A percentile compares a stretch with the other conserved stretches of the same genome.
phyloP scores from a whole-genome alignment of 164 flowering plant genomes.

The Piper longum region DNA sequence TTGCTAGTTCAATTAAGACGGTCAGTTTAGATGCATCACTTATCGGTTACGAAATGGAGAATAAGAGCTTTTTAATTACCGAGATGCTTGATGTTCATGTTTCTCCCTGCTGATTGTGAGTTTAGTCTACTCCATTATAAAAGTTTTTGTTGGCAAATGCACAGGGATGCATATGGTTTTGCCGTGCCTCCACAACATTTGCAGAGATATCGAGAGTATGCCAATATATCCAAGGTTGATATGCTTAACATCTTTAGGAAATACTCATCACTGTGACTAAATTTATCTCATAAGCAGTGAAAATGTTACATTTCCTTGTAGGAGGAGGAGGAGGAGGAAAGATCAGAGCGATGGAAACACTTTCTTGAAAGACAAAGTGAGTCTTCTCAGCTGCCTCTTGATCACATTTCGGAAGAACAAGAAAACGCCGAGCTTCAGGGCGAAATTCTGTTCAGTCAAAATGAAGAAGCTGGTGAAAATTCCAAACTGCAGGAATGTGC shows the following conservation, averaged over 20 bases:
- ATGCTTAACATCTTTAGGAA: neutral
- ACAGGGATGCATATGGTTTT: constrained; percentile 93
- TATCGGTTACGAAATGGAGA: too few relatives aligned
- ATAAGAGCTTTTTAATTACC: too few relatives aligned
- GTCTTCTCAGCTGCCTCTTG: constrained; percentile 28
- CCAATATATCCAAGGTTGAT: constrained; percentile 43
- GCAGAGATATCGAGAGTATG: constrained; percentile 66
- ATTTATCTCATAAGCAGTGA: too few relatives aligned
- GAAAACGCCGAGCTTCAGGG: constrained; percentile 11
- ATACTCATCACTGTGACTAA: neutral
- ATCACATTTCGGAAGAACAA: constrained; percentile 17
- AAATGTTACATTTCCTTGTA: constrained; percentile 6
- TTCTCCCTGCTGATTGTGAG: neutral
- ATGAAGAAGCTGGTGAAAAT: neutral
- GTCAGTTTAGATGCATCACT: too few relatives aligned
- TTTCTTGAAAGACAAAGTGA: constrained; percentile 58
- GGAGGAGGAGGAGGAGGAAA: constrained; percentile 99
- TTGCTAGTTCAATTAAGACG: too few relatives aligned
- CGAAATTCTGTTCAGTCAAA: neutral
- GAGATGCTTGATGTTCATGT: too few relatives aligned
- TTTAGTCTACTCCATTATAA: neutral
- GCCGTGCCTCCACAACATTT: constrained; percentile 85
- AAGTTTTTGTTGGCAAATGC: constrained; percentile 1
- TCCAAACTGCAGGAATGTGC: constrained; percentile 20
- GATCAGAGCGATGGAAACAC: constrained; percentile 78